A percentile compares a stretch with the other conserved stretches of the same genome.
These are phyloP conservation scores for Elsinoe perseae DNA, from an alignment of 2,329 filamentous ascomycete genomes.

Conservation along the genomic window DNA sequence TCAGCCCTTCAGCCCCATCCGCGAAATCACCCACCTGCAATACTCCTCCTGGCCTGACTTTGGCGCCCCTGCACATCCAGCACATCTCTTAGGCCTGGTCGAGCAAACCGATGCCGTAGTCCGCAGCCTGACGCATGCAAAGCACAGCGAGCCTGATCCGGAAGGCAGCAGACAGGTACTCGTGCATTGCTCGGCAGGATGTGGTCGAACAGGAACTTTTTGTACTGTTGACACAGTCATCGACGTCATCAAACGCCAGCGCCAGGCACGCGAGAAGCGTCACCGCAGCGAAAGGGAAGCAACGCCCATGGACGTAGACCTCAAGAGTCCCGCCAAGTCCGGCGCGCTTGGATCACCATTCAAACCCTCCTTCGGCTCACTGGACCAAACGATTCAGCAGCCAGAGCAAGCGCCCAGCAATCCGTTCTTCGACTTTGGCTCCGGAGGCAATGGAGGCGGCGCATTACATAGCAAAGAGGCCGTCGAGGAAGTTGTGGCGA, in stretches of 20 bases:
- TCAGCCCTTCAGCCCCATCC: conserved; percentile 74
- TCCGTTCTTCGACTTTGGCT: conserved; percentile 17
- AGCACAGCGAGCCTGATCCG: conserved; percentile 41
- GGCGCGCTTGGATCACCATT: background rate
- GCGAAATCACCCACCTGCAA: conserved; percentile 89
- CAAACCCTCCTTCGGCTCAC: background rate
- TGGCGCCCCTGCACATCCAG: conserved; percentile 80
- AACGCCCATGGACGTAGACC: conserved; percentile 41
- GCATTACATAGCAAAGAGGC: background rate
- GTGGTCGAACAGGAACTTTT: conserved; percentile 90
- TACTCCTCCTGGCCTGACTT: conserved; percentile 98
- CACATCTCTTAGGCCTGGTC: conserved; percentile 79
- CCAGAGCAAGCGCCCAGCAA: conserved; percentile 16
- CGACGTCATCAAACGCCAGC: conserved; percentile 91
- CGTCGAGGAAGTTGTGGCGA: conserved; percentile 13
- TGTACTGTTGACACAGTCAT: conserved; percentile 94
- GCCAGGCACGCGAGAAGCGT: conserved; percentile 29
- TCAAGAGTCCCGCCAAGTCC: conserved; percentile 3
- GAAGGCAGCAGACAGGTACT: conserved; percentile 60
- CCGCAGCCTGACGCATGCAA: conserved; percentile 39
- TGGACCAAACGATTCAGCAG: conserved; percentile 19
- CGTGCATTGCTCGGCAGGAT: conserved; percentile 93
- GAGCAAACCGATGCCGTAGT: conserved; percentile 74
- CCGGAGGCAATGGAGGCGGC: too few relatives aligned
- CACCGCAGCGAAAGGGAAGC: conserved; percentile 14